These are phyloP conservation scores for Diacronema lutheri DNA, from an alignment of 78 protist species.

Conservation along the genomic window DNA sequence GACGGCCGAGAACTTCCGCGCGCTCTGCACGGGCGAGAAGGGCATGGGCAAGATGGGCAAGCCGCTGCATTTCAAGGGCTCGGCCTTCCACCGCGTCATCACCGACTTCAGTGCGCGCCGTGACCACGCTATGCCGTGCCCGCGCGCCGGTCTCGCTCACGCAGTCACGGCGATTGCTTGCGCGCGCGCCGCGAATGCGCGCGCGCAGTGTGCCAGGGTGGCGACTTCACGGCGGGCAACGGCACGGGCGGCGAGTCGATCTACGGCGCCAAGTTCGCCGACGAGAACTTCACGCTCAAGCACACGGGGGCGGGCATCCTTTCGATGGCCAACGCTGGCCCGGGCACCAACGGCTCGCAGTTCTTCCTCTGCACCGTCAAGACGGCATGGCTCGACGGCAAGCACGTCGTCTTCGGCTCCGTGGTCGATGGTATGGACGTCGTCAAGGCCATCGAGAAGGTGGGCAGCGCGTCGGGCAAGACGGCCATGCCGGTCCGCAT, in stretches of 20 bases:
- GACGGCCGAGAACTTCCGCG: too few species aligned
- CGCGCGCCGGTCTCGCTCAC: too few species aligned
- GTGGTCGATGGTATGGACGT: not conserved
- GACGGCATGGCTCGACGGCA: slow-evolving; percentile 63
- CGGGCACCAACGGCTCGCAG: slow-evolving; percentile 84
- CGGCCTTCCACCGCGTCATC: not conserved
- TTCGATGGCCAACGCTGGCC: slow-evolving; percentile 95
- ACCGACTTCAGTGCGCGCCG: slow-evolving; percentile 16
- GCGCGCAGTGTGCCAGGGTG: not conserved
- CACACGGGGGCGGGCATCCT: slow-evolving; percentile 53
- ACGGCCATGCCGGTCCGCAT: too few species aligned
- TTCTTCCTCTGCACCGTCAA: slow-evolving; percentile 65
- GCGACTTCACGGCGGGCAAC: slow-evolving; percentile 44
- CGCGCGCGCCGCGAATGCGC: too few species aligned
- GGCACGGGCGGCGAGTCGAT: slow-evolving; percentile 95
- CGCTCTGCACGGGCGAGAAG: too few species aligned
- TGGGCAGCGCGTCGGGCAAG: too few species aligned
- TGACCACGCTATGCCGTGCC: too few species aligned
- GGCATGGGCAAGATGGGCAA: too few species aligned
- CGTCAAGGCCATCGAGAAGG: too few species aligned
- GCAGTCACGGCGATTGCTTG: too few species aligned
- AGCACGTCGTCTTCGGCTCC: slow-evolving; percentile 81
- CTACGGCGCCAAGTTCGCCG: slow-evolving; percentile 67
- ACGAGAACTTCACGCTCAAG: slow-evolving; percentile 46
- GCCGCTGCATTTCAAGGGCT: not conserved